These are phyloP conservation scores for Lactifluus piperatus DNA, from an alignment of 768 basidiomycete genomes.

Conservation along the genomic window DNA sequence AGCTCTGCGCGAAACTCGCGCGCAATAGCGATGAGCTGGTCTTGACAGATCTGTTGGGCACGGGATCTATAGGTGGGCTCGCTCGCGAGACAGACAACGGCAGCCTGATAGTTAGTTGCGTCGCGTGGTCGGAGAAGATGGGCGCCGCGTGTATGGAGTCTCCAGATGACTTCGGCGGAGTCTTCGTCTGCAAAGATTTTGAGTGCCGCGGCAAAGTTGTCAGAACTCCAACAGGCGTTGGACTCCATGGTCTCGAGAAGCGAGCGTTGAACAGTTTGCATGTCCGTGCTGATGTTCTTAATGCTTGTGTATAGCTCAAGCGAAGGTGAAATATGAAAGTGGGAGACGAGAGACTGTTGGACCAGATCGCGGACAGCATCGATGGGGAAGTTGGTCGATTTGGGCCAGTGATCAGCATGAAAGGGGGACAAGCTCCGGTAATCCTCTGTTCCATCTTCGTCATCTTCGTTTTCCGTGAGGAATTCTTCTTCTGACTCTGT, in stretches of 20 bases:
- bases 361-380: conserved; percentile 36
- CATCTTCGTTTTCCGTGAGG: not conserved
- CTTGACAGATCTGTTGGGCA: conserved; percentile 39
- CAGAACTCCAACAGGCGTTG: conserved; percentile 41
- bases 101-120: conserved; percentile 35
- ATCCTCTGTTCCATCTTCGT: not conserved
- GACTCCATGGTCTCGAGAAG: conserved; percentile 30
- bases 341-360: conserved; percentile 33
- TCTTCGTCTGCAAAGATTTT: conserved; percentile 38
- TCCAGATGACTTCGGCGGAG: conserved; percentile 29
- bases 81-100: conserved; percentile 35
- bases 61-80: conserved; percentile 20
- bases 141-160: conserved; percentile 38
- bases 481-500: not conserved
- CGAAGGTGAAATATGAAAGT: conserved; percentile 48
- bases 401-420: conserved; percentile 47
- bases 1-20: conserved; percentile 37
- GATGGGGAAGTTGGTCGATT: conserved; percentile 33
- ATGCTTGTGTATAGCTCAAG: conserved; percentile 38
- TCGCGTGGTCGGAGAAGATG: conserved; percentile 59
- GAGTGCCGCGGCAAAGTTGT: conserved; percentile 47
- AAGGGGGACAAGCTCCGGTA: conserved; percentile 25
- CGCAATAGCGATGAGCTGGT: conserved; percentile 42
- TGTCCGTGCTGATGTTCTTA: conserved; percentile 28
- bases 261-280: conserved; percentile 6